A percentile compares a stretch with the other conserved stretches of the same genome.
phyloP scores from a whole-genome alignment of 208 protist genomes.

The Borovskyia barvae region DNA sequence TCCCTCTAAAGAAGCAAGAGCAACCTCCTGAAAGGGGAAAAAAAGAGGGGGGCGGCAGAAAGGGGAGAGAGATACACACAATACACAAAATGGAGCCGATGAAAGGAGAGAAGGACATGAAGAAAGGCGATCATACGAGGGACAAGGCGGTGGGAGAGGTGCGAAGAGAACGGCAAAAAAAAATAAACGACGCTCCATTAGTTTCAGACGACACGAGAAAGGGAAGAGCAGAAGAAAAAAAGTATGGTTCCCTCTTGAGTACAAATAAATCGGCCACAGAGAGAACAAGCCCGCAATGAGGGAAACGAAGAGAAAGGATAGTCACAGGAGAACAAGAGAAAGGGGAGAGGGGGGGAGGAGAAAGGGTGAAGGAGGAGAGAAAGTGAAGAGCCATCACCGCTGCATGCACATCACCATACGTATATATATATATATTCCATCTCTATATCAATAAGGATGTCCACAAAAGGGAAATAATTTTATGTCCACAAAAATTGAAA shows the following conservation, averaged over 20 bases:
- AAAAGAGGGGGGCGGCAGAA: not conserved
- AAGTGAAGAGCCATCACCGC: not conserved
- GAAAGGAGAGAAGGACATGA: not conserved
- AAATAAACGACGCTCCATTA: too few relatives aligned
- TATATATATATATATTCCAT: not conserved
- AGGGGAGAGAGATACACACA: too few relatives aligned
- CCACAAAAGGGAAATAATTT: slow-evolving; percentile 1
- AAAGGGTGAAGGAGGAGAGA: slow-evolving; percentile 6
- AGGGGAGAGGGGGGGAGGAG: not conserved
- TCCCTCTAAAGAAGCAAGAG: too few relatives aligned
- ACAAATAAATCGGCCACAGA: not conserved
- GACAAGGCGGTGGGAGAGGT: too few relatives aligned
- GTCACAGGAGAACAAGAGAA: not conserved
- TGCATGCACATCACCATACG: not conserved
- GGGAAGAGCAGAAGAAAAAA: not conserved
- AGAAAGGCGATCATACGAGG: too few relatives aligned
- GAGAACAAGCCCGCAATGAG: slow-evolving; percentile 2
- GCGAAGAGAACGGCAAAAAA: too few relatives aligned
- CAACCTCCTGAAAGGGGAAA: not conserved
- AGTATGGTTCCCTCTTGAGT: not conserved
- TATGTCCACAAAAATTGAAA: not conserved
- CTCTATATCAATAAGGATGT: too few relatives aligned
- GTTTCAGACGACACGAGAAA: too few relatives aligned
- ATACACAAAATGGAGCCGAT: too few relatives aligned
- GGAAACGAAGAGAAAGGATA: slow-evolving; percentile 5